These are phyloP conservation scores for Aureobasidium sp. DNA, from an alignment of 2,329 filamentous ascomycete genomes.

Conservation along the genomic window DNA sequence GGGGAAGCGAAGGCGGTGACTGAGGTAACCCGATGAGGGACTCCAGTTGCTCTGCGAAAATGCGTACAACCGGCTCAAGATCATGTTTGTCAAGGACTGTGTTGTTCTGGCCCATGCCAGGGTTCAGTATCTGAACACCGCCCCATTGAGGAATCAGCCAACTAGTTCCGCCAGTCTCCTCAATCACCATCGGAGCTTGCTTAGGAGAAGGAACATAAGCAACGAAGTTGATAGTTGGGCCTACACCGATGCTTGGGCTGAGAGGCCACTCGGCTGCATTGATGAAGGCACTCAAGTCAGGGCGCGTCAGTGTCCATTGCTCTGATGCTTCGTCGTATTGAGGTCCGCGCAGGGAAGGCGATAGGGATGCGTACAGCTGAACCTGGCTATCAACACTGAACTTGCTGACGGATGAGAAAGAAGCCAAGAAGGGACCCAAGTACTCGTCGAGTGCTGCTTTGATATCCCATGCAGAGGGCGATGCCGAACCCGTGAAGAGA, in stretches of 20 bases:
- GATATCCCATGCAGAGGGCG: slow-evolving; percentile 85
- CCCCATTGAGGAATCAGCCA: slow-evolving; percentile 98
- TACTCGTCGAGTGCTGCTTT: slow-evolving; percentile 72
- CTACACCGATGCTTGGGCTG: slow-evolving; percentile 83
- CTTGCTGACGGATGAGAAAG: slow-evolving; percentile 76
- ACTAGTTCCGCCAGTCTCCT: slow-evolving; percentile 55
- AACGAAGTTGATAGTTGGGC: slow-evolving; percentile 93
- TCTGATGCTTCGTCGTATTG: slow-evolving; percentile 45
- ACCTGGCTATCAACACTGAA: slow-evolving; percentile 96
- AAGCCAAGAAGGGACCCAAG: slow-evolving; percentile 69
- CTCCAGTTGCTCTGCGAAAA: slow-evolving; percentile 82
- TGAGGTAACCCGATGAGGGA: slow-evolving; percentile 79
- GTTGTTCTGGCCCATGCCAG: slow-evolving; percentile 20
- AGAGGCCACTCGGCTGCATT: slow-evolving; percentile 97
- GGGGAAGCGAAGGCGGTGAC: slow-evolving; percentile 65
- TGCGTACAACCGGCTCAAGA: slow-evolving; percentile 73
- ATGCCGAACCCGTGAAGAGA: slow-evolving; percentile 70
- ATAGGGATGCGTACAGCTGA: slow-evolving; percentile 73
- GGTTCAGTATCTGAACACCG: slow-evolving; percentile 60
- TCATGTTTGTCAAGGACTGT: slow-evolving; percentile 51
- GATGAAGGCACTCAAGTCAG: slow-evolving; percentile 88
- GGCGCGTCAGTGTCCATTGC: slow-evolving; percentile 64
- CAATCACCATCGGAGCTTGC: slow-evolving; percentile 51
- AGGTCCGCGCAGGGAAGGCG: slow-evolving; percentile 51
- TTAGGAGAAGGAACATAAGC: slow-evolving; percentile 72